Base-by-base conservation (phyloP, 139 green algal genomes). In the Coccomyxa sp. region DNA sequence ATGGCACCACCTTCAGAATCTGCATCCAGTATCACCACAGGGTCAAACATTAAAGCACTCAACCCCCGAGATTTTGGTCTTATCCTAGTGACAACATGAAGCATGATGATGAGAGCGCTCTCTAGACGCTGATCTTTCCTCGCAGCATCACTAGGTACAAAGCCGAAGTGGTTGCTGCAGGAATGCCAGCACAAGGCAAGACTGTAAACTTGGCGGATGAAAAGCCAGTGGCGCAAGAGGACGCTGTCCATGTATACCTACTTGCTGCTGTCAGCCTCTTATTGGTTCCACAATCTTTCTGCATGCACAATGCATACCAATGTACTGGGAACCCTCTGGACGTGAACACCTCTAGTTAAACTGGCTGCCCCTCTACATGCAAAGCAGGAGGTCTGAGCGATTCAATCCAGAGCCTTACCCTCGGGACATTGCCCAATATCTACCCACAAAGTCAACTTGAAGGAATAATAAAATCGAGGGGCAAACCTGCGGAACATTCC, bases 1-100 rank as follows among this genome's bases (percentile, higher is more conserved):
- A 95, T 28, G 93, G 93, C n/a, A 96, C 83, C 63, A 96, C 91
- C 23, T 89, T 85, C 78, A 95, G 84, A n/a, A 94, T 88, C 91
- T 93, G 87, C 76, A 80, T 17, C 17, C 30, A 80, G 30, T 14
- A 21, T 21, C 31, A 60, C 14, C 16, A 16, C 76, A 80, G 30
- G 16, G 21, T 58, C 32, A 38, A 60, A 28, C 23, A 17, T 13
- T 3, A 32, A 32, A 13, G 31, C 21, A 38, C 31, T 28, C 14
- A 14, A 28, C 27, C 16, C 0, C 16, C 76, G 66, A 80, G 27
- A 58, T 21, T 80, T 0, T 27, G 27, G 13, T 11, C 38, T 11
- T 51, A 7, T 51, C 3, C 38, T 51, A 51, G 38, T 7, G 3
- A 51, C 3, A 51, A 7, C 38, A 51, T 51, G 38, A 51, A 3